A percentile compares a stretch with the other conserved stretches of the same genome.
Evolutionary conservation across 2,329 filamentous ascomycete genomes (phyloP).

Genomic region (Trichoderma polysporum): DNA sequence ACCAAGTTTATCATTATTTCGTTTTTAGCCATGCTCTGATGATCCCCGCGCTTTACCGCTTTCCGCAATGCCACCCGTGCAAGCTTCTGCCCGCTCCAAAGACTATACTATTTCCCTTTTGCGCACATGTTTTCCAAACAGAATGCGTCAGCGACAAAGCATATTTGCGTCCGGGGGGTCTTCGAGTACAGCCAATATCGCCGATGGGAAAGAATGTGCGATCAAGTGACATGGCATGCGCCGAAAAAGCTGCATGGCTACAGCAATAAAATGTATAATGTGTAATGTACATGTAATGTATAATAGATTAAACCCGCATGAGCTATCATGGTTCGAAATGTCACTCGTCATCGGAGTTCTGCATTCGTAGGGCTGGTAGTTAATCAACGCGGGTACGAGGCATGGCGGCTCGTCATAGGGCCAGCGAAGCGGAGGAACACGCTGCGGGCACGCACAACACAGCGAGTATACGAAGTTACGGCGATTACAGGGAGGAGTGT

Average conservation of each 20-base stretch:
- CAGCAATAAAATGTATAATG: neutral
- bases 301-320: neutral
- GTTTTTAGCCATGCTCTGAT: neutral
- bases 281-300: neutral
- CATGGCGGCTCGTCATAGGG: neutral
- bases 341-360: neutral
- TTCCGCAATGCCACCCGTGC: neutral
- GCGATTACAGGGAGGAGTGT: neutral
- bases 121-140: neutral
- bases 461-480: neutral
- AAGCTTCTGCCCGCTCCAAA: neutral
- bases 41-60: constrained; percentile 1
- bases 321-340: neutral
- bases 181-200: neutral
- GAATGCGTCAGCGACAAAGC: constrained; percentile 1
- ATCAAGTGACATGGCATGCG: constrained; percentile 1
- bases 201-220: neutral
- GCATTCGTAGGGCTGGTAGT: constrained; percentile 13
- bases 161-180: neutral
- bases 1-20: neutral
- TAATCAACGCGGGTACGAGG: constrained; percentile 5
- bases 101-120: neutral
- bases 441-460: too few species aligned
- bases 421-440: too few species aligned
- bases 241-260: neutral